Evolutionary conservation across 1,139 yeast genomes (phyloP), one percentile per base, ranked within the genome.

Genomic region (Hansenula sp.): DNA sequence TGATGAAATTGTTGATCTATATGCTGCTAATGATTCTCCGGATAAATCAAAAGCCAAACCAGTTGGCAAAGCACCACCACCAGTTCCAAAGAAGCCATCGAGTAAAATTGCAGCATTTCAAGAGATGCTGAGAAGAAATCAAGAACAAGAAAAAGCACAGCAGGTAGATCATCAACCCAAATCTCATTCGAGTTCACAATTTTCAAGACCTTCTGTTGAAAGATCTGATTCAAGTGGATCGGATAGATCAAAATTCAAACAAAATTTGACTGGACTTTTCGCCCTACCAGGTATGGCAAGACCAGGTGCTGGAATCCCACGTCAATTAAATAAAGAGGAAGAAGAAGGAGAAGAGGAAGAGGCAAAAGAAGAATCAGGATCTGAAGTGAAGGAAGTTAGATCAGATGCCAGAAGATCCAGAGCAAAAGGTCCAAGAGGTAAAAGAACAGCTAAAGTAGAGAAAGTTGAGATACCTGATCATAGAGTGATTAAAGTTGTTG

Each of bases 81-180:
- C 81, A 28, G 81, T 79, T 32, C 91, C 91, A 2, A 84, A 84
- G 57, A 84, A 84, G 52, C 79, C 87, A 19, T 83, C 91, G 0
- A 81, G 89, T 0, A 83, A 75, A 51, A 85, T 85, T 48, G 90
- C 91, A 2, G 90, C 90, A 0, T 84, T 85, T 59, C 94, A 84
- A 57, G 84, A 83, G 56, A 76, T 81, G 83, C 67, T 84, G 45
- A 75, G 74, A 39, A 66, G 67, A 48, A 72, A 70, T 47, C 79
- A 74, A 54, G 63, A 65, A 44, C 62, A 38, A 31, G 53, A 40
- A 41, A 44, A 42, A 39, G 49, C 38, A 42, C 45, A 30, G 27
- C 19, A 17, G 17, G 18, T 13, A 38, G 37, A 19, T 30, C 45
- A 44, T 15, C 28, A 37, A 21, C 21, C 32, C 25, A 5, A 21